A percentile compares a stretch with the other conserved stretches of the same genome.
Conservation (phyloP, 1,139 yeast species). For the Saccharomyces hybrid region DNA sequence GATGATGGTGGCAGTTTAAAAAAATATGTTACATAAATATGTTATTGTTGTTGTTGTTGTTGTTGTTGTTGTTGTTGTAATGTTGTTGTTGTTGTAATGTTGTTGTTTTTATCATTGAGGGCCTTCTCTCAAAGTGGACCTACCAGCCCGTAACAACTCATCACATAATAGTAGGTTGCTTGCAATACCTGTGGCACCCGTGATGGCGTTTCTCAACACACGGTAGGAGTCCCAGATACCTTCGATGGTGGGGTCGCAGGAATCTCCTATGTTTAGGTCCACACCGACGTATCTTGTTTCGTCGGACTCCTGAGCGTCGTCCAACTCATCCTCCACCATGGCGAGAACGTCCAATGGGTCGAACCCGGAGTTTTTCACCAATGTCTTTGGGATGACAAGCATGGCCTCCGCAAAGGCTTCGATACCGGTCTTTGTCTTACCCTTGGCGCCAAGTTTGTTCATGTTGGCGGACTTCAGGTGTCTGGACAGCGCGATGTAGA, state of each 20-base stretch:
- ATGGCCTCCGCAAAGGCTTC: slow-evolving; percentile 91
- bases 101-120: slow-evolving; percentile 15
- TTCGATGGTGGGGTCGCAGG: slow-evolving; percentile 89
- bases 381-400: slow-evolving; percentile 84
- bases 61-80: background rate
- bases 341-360: slow-evolving; percentile 88
- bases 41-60: background rate
- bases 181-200: slow-evolving; percentile 92
- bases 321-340: slow-evolving; percentile 81
- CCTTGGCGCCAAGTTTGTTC: slow-evolving; percentile 56
- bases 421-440: slow-evolving; percentile 83
- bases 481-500: slow-evolving; percentile 73
- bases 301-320: slow-evolving; percentile 32
- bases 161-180: slow-evolving; percentile 88
- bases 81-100: background rate
- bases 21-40: slow-evolving; percentile 1
- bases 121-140: slow-evolving; percentile 71
- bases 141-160: slow-evolving; percentile 92
- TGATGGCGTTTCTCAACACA: slow-evolving; percentile 84
- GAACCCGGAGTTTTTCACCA: slow-evolving; percentile 86
- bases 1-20: background rate
- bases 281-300: slow-evolving; percentile 85
- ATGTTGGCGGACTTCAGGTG: slow-evolving; percentile 45
- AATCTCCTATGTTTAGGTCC: slow-evolving; percentile 85
- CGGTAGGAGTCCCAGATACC: slow-evolving; percentile 97